Evolutionary conservation across 225 moss, liverwort and hornwort species (phyloP).

Genomic region (Lunularia cruciata): DNA sequence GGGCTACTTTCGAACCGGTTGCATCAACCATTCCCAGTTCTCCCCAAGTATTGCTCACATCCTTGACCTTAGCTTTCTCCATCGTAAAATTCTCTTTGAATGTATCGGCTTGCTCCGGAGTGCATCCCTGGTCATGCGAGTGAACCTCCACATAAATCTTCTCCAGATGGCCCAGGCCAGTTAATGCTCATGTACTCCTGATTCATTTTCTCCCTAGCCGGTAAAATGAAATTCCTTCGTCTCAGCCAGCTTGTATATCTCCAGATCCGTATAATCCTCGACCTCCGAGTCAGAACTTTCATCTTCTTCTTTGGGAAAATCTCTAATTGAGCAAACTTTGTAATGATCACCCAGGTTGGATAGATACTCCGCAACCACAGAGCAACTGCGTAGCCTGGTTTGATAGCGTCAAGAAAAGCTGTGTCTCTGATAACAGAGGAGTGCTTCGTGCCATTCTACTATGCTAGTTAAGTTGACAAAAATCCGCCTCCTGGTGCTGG

Average conservation of each 20-base stretch:
- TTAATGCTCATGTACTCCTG: background rate
- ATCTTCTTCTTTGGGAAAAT: background rate
- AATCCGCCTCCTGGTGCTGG: background rate
- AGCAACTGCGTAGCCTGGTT: background rate
- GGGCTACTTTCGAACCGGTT: background rate
- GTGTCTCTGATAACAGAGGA: background rate
- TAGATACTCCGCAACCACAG: background rate
- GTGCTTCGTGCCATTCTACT: background rate
- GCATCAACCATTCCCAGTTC: background rate
- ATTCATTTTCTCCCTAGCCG: background rate
- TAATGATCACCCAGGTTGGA: background rate
- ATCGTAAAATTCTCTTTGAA: too few relatives aligned
- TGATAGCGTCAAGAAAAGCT: background rate
- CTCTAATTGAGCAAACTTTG: background rate
- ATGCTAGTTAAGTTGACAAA: background rate
- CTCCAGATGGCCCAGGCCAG: background rate
- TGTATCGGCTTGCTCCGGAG: too few relatives aligned
- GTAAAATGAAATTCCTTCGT: background rate
- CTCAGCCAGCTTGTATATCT: too few relatives aligned
- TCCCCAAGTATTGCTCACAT: background rate
- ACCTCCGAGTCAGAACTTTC: too few relatives aligned
- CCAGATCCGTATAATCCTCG: too few relatives aligned
- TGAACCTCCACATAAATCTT: slow-evolving; percentile 4
- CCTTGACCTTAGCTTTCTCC: too few relatives aligned
- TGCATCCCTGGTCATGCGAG: too few relatives aligned